Percentiles rank a stretch among this genome's conserved stretches.
phyloP scores from a whole-genome alignment of 768 basidiomycete species.

The Cyclocybe cylindracea region DNA sequence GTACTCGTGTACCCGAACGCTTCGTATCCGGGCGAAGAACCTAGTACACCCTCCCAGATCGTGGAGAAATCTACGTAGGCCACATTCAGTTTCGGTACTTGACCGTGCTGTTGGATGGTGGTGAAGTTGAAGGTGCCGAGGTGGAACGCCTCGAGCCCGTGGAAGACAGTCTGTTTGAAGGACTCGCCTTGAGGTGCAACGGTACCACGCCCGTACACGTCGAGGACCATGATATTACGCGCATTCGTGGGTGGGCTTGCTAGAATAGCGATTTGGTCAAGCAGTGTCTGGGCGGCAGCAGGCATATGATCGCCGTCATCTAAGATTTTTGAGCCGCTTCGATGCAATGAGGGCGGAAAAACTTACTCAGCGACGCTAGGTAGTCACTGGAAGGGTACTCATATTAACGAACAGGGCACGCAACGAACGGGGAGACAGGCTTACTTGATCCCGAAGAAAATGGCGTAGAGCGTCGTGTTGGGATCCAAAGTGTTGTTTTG shows the following conservation, averaged over 20 bases:
- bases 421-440: slow-evolving; percentile 13
- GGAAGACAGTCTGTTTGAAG: slow-evolving; percentile 45
- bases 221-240: slow-evolving; percentile 51
- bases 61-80: slow-evolving; percentile 47
- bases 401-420: neutral
- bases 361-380: slow-evolving; percentile 18
- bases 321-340: slow-evolving; percentile 5
- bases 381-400: neutral
- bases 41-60: slow-evolving; percentile 48
- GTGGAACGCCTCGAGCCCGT: slow-evolving; percentile 35
- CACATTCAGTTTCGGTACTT: slow-evolving; percentile 31
- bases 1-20: slow-evolving; percentile 51
- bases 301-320: slow-evolving; percentile 24
- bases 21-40: slow-evolving; percentile 41
- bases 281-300: slow-evolving; percentile 38
- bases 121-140: slow-evolving; percentile 9
- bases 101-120: neutral
- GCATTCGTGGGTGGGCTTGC: slow-evolving; percentile 49
- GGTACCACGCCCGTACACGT: slow-evolving; percentile 50
- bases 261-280: slow-evolving; percentile 39
- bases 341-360: neutral
- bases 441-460: slow-evolving; percentile 58
- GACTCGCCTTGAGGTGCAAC: slow-evolving; percentile 41
- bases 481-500: slow-evolving; percentile 29
- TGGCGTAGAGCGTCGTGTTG: slow-evolving; percentile 43